Evolutionary conservation across 2,329 filamentous ascomycete species (phyloP), one percentile per base, ranked within the genome.

Genomic region (Scopulariopsis brevicaulis): DNA sequence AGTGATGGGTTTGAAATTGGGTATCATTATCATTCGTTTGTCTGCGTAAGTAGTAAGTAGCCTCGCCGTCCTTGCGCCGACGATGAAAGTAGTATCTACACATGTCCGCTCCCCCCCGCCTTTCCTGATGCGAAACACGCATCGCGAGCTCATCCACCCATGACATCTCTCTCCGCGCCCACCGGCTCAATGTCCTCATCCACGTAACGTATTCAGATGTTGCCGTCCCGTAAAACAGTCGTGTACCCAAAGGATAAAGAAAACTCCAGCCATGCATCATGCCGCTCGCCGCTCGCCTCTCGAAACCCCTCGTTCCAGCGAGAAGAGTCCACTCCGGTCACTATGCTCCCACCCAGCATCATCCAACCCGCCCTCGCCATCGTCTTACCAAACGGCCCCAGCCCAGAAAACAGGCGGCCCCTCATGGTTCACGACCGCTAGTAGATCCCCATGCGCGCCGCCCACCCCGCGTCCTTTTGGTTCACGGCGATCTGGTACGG

Each of bases 401-500:
- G 28, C 28, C 28, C 28, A 32, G 28, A 32, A 4, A 8, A 4
- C 28, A 32, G 28, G 11, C 12, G 3, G 20, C 20, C 46, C 20
- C 6, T 3, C 12, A 24, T 12, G 46, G 46, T 22, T 48, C 46
- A 24, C 8, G n/a, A 24, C n/a, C 58, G 37, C 60, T 67, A 88
- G 69, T 89, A 89, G 60, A 90, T 83, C 28, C 89, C 87, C 73
- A 93, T 90, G 46, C 89, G 80, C 59, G 86, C 82, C 54, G 89
- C 84, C 90, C 90, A 93, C 56, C 86, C 81, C 61, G 88, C 85
- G 60, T 85, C 80, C 66, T 90, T 90, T 59, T 90, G 90, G 68
- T 96, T 94, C 60, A 97, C 84, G 61, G 87, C 82, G 68, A 97
- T 96, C 71, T 92, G 87, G 72, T 96, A 97, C 0, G 93, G 93